Percentiles rank a stretch among this genome's conserved stretches.
phyloP scores from a whole-genome alignment of 495 filamentous ascomycete species.

The Aspergillus panamensis region DNA sequence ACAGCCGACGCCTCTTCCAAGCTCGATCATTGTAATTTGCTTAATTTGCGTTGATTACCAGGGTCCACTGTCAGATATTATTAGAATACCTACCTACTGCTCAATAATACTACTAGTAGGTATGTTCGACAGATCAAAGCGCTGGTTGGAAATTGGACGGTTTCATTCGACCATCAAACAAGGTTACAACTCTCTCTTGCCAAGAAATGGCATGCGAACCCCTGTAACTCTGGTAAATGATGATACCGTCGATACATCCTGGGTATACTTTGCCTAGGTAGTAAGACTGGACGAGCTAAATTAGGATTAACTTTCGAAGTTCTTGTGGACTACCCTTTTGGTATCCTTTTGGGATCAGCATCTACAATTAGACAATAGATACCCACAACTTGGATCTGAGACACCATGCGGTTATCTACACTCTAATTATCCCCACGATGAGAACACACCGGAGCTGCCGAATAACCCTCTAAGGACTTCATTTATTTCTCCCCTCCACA shows the following conservation, averaged over 20 bases:
- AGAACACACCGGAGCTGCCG: too few relatives aligned
- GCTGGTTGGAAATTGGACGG: not conserved
- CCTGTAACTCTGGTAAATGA: too few relatives aligned
- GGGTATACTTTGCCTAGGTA: not conserved
- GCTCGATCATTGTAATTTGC: not conserved
- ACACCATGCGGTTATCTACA: too few relatives aligned
- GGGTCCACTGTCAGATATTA: not conserved
- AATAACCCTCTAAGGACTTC: not conserved
- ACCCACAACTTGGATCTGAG: too few relatives aligned
- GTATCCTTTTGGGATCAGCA: too few relatives aligned
- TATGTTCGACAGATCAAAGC: too few relatives aligned
- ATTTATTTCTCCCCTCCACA: slow-evolving; percentile 20
- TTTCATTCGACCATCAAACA: not conserved
- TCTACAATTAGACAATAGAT: too few relatives aligned
- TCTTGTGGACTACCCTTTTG: too few relatives aligned
- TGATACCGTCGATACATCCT: too few relatives aligned
- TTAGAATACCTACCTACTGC: too few relatives aligned
- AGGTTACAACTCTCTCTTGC: not conserved
- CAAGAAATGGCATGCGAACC: not conserved
- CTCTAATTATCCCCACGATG: too few relatives aligned
- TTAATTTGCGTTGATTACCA: not conserved
- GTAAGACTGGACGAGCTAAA: not conserved
- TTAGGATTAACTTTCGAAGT: not conserved
- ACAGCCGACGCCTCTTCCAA: not conserved
- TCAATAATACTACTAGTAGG: too few relatives aligned